Conservation (phyloP, 169 alveolate species). For the Haemoproteus tartakovskyi region DNA sequence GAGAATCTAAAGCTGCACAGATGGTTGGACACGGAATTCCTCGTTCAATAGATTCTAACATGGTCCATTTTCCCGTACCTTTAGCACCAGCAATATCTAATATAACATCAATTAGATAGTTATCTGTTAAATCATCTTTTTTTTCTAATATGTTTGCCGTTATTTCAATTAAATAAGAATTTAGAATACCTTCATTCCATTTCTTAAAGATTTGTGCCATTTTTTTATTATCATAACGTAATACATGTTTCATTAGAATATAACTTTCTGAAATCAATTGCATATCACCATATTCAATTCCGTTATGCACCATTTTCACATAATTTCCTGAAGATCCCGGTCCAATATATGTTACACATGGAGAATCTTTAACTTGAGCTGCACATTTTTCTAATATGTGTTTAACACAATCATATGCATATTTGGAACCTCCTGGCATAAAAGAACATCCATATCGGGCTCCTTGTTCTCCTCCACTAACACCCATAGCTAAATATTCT, state of each 20-base stretch:
- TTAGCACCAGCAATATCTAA: slow-evolving; percentile 79
- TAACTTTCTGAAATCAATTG: slow-evolving; percentile 79
- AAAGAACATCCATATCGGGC: slow-evolving; percentile 83
- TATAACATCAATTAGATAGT: slow-evolving; percentile 76
- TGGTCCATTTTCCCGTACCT: slow-evolving; percentile 87
- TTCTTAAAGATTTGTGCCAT: slow-evolving; percentile 58
- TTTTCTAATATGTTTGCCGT: slow-evolving; percentile 73
- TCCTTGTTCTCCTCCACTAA: slow-evolving; percentile 86
- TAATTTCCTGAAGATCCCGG: slow-evolving; percentile 83
- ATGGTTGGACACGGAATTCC: slow-evolving; percentile 85
- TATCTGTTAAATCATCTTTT: slow-evolving; percentile 71
- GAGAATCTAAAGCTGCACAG: slow-evolving; percentile 81
- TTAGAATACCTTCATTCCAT: slow-evolving; percentile 70
- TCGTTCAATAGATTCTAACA: slow-evolving; percentile 80
- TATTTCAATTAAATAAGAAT: slow-evolving; percentile 77
- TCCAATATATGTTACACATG: slow-evolving; percentile 78
- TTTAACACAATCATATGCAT: slow-evolving; percentile 72
- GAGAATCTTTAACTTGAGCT: slow-evolving; percentile 64
- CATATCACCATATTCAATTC: slow-evolving; percentile 86
- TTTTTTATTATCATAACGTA: slow-evolving; percentile 39
- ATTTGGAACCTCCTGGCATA: slow-evolving; percentile 82
- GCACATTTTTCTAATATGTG: slow-evolving; percentile 70
- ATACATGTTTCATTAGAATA: slow-evolving; percentile 35
- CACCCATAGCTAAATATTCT: slow-evolving; percentile 83
- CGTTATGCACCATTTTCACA: slow-evolving; percentile 87